Conservation (phyloP, 2,329 filamentous ascomycete genomes). For the Cladorrhinum sp. region DNA sequence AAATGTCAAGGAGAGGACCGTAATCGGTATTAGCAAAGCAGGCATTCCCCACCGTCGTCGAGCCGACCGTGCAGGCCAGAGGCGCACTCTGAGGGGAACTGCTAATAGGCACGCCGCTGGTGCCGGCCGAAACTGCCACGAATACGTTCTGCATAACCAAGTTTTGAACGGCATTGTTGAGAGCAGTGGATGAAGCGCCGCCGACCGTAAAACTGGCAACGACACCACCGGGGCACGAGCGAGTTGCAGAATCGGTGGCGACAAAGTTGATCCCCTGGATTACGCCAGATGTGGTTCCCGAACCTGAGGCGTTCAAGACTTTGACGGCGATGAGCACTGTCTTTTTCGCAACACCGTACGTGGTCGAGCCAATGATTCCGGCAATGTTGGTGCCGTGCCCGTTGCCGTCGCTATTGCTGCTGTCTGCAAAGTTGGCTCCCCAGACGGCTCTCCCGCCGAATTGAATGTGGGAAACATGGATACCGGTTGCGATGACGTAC, state of each 20-base stretch:
- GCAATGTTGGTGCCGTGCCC: slow-evolving; percentile 50
- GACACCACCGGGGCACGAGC: slow-evolving; percentile 40
- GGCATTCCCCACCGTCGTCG: slow-evolving; percentile 40
- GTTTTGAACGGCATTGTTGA: slow-evolving; percentile 50
- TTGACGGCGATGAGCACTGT: slow-evolving; percentile 44
- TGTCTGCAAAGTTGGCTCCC: slow-evolving; percentile 39
- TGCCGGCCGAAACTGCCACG: slow-evolving; percentile 56
- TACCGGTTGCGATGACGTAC: slow-evolving; percentile 48
- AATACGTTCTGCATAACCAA: slow-evolving; percentile 48
- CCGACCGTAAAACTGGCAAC: slow-evolving; percentile 59
- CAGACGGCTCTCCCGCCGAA: slow-evolving; percentile 43
- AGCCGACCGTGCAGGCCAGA: slow-evolving; percentile 51
- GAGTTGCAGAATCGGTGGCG: slow-evolving; percentile 33
- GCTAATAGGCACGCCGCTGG: slow-evolving; percentile 42
- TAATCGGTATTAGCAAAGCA: slow-evolving; percentile 52
- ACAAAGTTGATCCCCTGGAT: slow-evolving; percentile 46
- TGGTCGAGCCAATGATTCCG: slow-evolving; percentile 42
- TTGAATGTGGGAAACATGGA: slow-evolving; percentile 40
- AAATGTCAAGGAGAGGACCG: slow-evolving; percentile 48
- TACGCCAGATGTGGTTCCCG: slow-evolving; percentile 34
- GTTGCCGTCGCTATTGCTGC: slow-evolving; percentile 38
- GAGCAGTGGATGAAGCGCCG: slow-evolving; percentile 41
- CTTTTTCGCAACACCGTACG: slow-evolving; percentile 46
- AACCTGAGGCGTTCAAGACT: slow-evolving; percentile 40
- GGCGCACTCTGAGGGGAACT: slow-evolving; percentile 47